phyloP scores from a whole-genome alignment of 139 green algal species.

The Cymbomonas tetramitiformis region DNA sequence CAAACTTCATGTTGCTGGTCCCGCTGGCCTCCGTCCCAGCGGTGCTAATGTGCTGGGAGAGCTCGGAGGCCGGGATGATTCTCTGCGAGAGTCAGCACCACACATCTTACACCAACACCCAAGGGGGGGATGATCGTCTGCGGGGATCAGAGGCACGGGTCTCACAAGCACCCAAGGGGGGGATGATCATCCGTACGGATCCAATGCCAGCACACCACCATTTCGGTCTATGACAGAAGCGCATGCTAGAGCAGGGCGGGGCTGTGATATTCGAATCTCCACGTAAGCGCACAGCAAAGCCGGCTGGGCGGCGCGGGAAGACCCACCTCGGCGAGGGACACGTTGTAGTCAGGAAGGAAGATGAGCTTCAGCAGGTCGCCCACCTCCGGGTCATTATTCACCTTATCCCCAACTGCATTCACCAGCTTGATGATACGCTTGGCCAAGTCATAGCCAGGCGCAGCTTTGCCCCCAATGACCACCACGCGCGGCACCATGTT shows the following conservation, averaged over 20 bases:
- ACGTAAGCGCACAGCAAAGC: too few species aligned
- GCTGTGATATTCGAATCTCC: too few species aligned
- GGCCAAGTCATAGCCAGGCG: conserved; percentile 90
- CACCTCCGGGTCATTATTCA: conserved; percentile 54
- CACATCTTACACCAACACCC: too few species aligned
- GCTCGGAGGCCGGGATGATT: conserved; percentile 61
- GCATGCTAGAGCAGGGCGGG: too few species aligned
- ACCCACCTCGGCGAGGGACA: conserved; percentile 57
- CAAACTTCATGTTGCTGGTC: conserved; percentile 99
- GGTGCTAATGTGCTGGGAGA: conserved; percentile 73
- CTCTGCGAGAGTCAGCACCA: too few species aligned
- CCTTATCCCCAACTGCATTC: conserved; percentile 59
- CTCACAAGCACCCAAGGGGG: too few species aligned
- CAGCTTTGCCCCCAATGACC: conserved; percentile 92
- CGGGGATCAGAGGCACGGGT: too few species aligned
- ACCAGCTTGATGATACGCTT: conserved; percentile 96
- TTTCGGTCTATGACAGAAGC: too few species aligned
- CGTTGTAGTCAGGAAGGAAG: conserved; percentile 98
- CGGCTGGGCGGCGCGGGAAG: too few species aligned
- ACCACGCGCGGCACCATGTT: conserved; percentile 67
- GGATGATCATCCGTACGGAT: too few species aligned
- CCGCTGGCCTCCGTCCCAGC: conserved; percentile 79
- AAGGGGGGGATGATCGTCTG: too few species aligned
- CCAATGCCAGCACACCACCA: too few species aligned
- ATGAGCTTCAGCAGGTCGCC: conserved; percentile 84